Evolutionary conservation across 345 rosid species (phyloP).

Genomic region (Arabidopsis thaliana): DNA sequence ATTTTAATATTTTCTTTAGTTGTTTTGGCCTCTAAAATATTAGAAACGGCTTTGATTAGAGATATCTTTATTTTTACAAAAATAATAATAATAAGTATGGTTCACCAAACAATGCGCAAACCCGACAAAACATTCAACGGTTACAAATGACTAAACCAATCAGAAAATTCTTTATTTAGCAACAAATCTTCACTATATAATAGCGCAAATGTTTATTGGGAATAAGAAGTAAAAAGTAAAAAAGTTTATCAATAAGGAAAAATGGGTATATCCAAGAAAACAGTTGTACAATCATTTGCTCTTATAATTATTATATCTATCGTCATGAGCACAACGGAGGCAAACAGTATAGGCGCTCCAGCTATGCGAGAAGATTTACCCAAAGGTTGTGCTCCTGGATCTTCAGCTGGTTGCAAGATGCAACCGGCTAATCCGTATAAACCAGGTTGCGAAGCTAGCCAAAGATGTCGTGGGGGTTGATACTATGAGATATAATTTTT

Average conservation of each 20-base stretch:
- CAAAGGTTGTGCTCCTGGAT: neutral
- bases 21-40: neutral
- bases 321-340: conserved; percentile 27
- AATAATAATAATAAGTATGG: neutral
- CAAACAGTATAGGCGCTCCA: neutral
- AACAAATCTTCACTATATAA: conserved; percentile 19
- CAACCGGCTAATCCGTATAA: neutral
- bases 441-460: conserved; percentile 8
- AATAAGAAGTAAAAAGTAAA: neutral
- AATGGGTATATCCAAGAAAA: conserved; percentile 26
- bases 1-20: neutral
- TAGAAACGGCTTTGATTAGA: neutral
- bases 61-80: conserved; percentile 18
- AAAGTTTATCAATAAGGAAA: neutral
- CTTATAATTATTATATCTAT: conserved; percentile 13
- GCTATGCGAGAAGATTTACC: neutral
- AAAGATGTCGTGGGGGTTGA: conserved; percentile 24
- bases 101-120: conserved; percentile 19
- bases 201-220: neutral
- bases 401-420: neutral
- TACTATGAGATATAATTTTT: neutral
- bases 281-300: neutral
- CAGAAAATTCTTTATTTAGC: conserved; percentile 30
- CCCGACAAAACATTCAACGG: conserved; percentile 17
- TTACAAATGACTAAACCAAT: conserved; percentile 1